Evolutionary conservation across 2,329 filamentous ascomycete species (phyloP).

Genomic region (Fusarium sororula): DNA sequence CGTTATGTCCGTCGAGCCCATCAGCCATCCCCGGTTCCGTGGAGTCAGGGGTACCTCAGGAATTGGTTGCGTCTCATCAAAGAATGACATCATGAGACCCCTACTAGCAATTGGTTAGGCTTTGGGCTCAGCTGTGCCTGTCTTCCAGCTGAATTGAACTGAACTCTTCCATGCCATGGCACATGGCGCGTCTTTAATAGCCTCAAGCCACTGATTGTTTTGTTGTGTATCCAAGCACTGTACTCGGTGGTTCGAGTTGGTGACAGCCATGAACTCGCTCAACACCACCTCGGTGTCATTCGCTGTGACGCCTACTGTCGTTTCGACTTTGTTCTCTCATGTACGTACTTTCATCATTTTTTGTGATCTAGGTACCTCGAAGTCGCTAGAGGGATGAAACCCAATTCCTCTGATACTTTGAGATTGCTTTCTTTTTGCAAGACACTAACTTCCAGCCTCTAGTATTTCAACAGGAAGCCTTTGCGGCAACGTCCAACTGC

Average conservation of each 20-base stretch:
- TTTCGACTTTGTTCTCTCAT: slow-evolving; percentile 88
- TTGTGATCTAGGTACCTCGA: background rate
- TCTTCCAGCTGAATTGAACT: background rate
- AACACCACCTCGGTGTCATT: slow-evolving; percentile 84
- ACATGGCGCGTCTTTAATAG: slow-evolving; percentile 21
- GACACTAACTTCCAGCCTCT: slow-evolving; percentile 11
- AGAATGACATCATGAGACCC: slow-evolving; percentile 43
- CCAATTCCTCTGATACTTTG: background rate
- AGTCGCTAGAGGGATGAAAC: background rate
- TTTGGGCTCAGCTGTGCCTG: slow-evolving; percentile 24
- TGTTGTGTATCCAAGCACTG: background rate
- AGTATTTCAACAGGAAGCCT: slow-evolving; percentile 85
- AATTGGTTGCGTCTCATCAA: slow-evolving; percentile 12
- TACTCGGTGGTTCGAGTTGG: background rate
- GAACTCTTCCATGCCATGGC: slow-evolving; percentile 10
- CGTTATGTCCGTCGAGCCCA: background rate
- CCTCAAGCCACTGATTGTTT: slow-evolving; percentile 1
- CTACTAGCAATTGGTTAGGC: slow-evolving; percentile 16
- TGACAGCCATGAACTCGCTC: slow-evolving; percentile 60
- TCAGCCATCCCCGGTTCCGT: slow-evolving; percentile 6
- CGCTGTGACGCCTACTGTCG: slow-evolving; percentile 86
- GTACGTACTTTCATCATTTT: slow-evolving; percentile 58
- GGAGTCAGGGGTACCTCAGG: slow-evolving; percentile 29
- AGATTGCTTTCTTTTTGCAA: background rate
- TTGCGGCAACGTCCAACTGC: slow-evolving; percentile 83